Evolutionary conservation across 306 rosid genomes (phyloP), one percentile per base, ranked within the genome.

Genomic region (Nissolia schottii): DNA sequence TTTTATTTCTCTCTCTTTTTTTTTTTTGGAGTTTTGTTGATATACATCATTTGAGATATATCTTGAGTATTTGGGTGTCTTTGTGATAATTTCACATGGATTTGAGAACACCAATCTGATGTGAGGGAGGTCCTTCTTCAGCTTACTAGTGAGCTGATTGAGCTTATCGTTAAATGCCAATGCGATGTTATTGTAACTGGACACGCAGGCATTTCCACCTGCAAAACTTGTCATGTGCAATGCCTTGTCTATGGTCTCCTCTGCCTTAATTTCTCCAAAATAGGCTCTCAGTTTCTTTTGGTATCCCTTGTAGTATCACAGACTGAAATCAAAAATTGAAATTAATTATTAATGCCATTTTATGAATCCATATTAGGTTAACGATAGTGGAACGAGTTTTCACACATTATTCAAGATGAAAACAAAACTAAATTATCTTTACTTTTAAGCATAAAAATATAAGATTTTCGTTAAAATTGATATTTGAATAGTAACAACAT

Each of bases 241-340:
- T 0, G 96, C 79, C 54, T 86, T 83, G 3, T 25, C 70, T 35
- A 86, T 62, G 20, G 78, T 77, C 24, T 60, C 24, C 0, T 79
- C 70, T 63, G 96, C 91, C 64, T 48, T 83, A 6, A 27, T 74
- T 37, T 77, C 76, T 15, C 96, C 96, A 23, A 88, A 59, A 57
- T 82, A 55, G 18, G 67, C 78, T 38, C 85, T 75, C 46, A 90
- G 49, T 25, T 80, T 86, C 38, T 28, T 79, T 66, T 84, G 93
- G 85, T 80, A 90, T 4, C 78, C 96, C 77, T 79, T 86, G 76
- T 80, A 90, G 73, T 77, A 88, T 90, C 74, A 90, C 96, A 49
- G 88, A 88, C 96, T 90, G 84, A 53, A 81, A 58, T 15, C 18
- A 20, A 56, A 70, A 53, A 23, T 18, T 61, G 6, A 76, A 56